Base-by-base conservation (phyloP, 345 rosid genomes). In the Garcia nutans region DNA sequence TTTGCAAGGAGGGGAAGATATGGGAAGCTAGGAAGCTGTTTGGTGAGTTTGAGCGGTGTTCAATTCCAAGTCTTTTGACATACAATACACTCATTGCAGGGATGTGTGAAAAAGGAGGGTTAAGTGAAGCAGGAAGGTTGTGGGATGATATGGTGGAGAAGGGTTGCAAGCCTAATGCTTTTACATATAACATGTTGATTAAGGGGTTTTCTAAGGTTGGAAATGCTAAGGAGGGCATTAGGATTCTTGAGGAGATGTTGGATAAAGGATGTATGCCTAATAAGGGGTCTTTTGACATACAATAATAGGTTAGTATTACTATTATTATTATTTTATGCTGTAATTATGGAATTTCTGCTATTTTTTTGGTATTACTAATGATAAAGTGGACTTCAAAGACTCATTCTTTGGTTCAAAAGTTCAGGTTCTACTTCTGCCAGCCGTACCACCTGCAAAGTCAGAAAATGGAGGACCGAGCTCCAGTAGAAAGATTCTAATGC, bases 61-160 rank as follows among this genome's bases (percentile, higher is more conserved):
- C 89, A 6, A 81, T 85, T 55, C 99, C 97, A 0, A 87, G 93
- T 78, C 78, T 87, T 22, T 63, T 94, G 83, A 92, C 96, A 2
- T 94, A 92, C 67, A 93, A 93, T 81, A 87, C 91, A 0, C 82
- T 92, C 76, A 91, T 94, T 54, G 81, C 89, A 0, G 99, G 97
- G 41, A 84, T 92, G 92, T 92, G 96, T 72, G 97, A 93, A 82
- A 81, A 76, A 45, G 93, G 91, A 1, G 92, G 89, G 80, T 76
- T 94, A 81, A 84, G 78, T 13, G 93, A 92, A 82, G 94, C 90
- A 0, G 95, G 92, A 76, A 84, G 80, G 71, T 68, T 94, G 78
- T 91, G 99, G 97, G 97, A 94, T 76, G 87, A 88, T 59, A 94
- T 94, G 99, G 85, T 88, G 66, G 97, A 94, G 84, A 94, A 88